These are phyloP conservation scores for Plasmodium berghei DNA, from an alignment of 169 alveolate genomes.

Conservation along the genomic window DNA sequence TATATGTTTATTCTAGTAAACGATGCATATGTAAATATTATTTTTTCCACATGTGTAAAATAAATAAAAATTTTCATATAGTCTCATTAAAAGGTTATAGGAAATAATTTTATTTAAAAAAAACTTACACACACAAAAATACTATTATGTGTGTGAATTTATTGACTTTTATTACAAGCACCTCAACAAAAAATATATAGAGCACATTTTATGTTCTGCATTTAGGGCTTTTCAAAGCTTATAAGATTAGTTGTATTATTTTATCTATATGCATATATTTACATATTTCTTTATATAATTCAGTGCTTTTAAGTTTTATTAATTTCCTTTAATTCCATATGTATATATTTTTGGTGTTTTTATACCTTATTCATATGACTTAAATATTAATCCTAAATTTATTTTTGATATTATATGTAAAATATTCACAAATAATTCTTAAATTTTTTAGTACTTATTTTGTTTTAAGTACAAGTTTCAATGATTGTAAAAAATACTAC, in stretches of 20 bases:
- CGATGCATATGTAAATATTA: not conserved
- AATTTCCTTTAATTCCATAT: conserved; percentile 1
- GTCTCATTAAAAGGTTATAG: conserved; percentile 8
- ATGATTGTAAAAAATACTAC: not conserved
- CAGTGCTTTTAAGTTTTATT: not conserved
- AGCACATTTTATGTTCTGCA: conserved; percentile 6
- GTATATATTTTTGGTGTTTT: conserved; percentile 10
- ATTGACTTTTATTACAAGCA: conserved; percentile 1
- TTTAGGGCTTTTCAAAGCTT: conserved; percentile 3
- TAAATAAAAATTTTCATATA: not conserved
- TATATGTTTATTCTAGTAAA: conserved; percentile 26
- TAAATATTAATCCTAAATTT: not conserved
- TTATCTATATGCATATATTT: not conserved
- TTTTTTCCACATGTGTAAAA: conserved; percentile 2
- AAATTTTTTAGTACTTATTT: not conserved
- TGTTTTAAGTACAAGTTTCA: conserved; percentile 5
- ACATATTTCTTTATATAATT: not conserved
- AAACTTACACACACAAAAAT: conserved; percentile 18
- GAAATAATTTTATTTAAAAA: conserved; percentile 10
- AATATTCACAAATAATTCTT: not conserved
- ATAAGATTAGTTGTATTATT: conserved; percentile 8
- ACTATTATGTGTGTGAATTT: not conserved
- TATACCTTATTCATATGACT: not conserved
- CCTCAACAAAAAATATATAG: conserved; percentile 16
- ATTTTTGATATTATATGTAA: conserved; percentile 4